Evolutionary conservation across 257 asterid genomes (phyloP).

Genomic region (Capsicum pubescens): DNA sequence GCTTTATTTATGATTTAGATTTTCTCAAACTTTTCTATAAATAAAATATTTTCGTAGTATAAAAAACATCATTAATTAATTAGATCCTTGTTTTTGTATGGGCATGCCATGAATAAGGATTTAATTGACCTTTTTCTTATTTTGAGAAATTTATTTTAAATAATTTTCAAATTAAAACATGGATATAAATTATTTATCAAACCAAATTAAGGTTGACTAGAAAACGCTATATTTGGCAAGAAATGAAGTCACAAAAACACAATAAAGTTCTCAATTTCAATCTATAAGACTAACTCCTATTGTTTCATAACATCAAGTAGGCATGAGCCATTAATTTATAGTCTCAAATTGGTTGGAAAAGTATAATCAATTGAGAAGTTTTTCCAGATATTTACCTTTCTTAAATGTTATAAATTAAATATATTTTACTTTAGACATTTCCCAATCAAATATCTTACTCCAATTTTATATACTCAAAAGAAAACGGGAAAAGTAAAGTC

Average conservation of each 20-base stretch:
- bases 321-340: background rate
- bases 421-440: background rate
- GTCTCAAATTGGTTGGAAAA: background rate
- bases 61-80: background rate
- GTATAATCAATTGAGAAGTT: conserved; percentile 1
- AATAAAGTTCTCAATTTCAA: background rate
- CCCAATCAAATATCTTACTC: background rate
- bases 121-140: background rate
- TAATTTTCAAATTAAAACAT: background rate
- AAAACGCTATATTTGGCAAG: background rate
- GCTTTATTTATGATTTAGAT: background rate
- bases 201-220: background rate
- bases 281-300: background rate
- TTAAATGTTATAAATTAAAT: background rate
- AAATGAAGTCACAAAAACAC: conserved; percentile 6
- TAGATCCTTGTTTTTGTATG: background rate
- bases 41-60: background rate
- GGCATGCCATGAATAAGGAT: background rate
- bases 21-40: background rate
- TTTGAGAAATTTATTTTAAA: background rate
- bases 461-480: background rate
- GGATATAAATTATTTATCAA: background rate
- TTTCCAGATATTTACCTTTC: background rate
- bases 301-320: background rate
- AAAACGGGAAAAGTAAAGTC: background rate